Evolutionary conservation across 2,329 filamentous ascomycete species (phyloP).

Genomic region (Trichoderma atroviride): DNA sequence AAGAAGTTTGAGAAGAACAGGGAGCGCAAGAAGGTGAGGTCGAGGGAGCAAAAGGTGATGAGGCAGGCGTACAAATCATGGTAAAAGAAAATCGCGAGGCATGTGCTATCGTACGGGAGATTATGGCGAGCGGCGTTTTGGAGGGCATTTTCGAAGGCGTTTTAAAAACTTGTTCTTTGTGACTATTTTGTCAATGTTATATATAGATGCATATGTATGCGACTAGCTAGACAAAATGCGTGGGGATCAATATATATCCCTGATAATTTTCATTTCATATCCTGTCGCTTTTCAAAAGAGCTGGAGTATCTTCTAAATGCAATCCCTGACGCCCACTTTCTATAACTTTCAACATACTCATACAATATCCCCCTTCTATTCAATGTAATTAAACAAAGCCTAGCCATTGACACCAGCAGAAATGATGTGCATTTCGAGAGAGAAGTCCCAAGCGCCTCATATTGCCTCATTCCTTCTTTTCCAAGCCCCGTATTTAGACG

Average conservation of each 20-base stretch:
- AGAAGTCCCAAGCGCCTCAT: background rate
- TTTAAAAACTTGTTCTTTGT: background rate
- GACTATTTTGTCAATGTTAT: background rate
- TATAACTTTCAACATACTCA: conserved; percentile 11
- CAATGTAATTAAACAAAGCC: background rate
- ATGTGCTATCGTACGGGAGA: background rate
- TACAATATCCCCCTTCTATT: conserved; percentile 15
- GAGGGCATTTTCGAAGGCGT: conserved; percentile 24
- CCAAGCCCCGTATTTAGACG: background rate
- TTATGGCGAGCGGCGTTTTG: conserved; percentile 28
- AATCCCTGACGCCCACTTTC: conserved; percentile 19
- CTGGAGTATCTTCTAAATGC: background rate
- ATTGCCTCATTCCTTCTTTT: background rate
- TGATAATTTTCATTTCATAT: background rate
- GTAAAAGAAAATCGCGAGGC: conserved; percentile 33
- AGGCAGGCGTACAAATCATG: conserved; percentile 68
- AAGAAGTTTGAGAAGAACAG: conserved; percentile 84
- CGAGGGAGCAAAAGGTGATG: conserved; percentile 69
- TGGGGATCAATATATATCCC: background rate
- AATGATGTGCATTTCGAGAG: background rate
- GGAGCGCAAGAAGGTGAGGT: conserved; percentile 77
- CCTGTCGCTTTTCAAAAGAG: background rate
- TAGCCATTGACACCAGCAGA: background rate
- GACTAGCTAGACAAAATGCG: conserved; percentile 13
- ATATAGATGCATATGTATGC: conserved; percentile 8